Evolutionary conservation across 1,139 yeast genomes (phyloP), one percentile per base, ranked within the genome.

Genomic region (Yamadazyma mexicana): DNA sequence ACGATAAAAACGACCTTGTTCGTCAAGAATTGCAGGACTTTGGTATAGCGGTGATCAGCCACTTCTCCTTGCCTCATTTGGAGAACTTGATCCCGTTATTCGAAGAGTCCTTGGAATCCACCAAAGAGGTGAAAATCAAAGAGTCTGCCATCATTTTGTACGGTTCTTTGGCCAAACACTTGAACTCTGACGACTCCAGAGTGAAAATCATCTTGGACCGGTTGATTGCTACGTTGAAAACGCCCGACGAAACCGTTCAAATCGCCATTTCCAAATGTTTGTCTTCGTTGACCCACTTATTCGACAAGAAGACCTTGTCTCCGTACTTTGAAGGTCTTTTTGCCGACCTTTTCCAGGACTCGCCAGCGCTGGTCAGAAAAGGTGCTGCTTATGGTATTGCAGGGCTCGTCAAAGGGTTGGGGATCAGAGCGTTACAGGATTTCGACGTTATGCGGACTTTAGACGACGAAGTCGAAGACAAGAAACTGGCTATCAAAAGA

Each of bases 381-480:
- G 99, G 98, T 55, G 94, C 96, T 1, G 98, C 98, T 1, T 89
- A 87, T 63, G 98, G 98, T 62, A 76, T 92, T 50, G 87, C 98
- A 8, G 98, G 98, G 46, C 65, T 92, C 34, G 94, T 87, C 10
- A 85, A 87, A 56, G 98, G 99, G 44, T 76, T 80, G 22, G 98
- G 98, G 47, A 81, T 94, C 40, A 75, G 80, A 41, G 75, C 95
- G 0, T 66, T 92, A 39, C 75, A 88, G 4, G 83, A 84, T 36
- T 82, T 76, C 55, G 95, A 87, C 53, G 73, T 92, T 32, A 81
- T 89, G 43, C 75, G 96, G 45, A 77, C 75, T 30, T 66, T 92
- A 49, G 75, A 79, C n/a, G 92, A 84, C 39, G 96, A 96, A 15
- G 78, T 94, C 10, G 98, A 91, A 46, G 96, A 91, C 52, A 87